A percentile compares a stretch with the other conserved stretches of the same genome.
These are phyloP conservation scores for Naganishia albida DNA, from an alignment of 1,284 basidiomycete species.

Conservation along the genomic window DNA sequence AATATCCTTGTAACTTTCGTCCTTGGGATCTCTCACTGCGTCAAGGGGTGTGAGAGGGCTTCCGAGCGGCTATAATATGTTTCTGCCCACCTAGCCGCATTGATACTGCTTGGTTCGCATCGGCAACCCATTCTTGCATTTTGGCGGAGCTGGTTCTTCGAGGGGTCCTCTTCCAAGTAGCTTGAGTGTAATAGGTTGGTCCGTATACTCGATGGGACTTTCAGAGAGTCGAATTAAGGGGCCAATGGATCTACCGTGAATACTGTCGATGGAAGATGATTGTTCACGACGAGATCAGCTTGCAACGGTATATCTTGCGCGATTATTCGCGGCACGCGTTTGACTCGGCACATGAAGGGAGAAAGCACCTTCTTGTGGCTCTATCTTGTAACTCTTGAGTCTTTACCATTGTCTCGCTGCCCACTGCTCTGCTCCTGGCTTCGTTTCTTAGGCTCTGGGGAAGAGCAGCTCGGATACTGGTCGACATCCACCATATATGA, in stretches of 20 bases:
- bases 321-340: background rate
- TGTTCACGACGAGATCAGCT: too few relatives aligned
- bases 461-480: too few relatives aligned
- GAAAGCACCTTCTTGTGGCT: background rate
- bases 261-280: background rate
- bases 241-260: too few relatives aligned
- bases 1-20: slow-evolving; percentile 24
- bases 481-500: too few relatives aligned
- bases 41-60: background rate
- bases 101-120: slow-evolving; percentile 27
- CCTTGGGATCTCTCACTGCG: slow-evolving; percentile 19
- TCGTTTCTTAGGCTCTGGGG: too few relatives aligned
- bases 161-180: background rate
- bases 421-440: too few relatives aligned
- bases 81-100: slow-evolving; percentile 14
- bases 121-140: slow-evolving; percentile 25
- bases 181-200: background rate
- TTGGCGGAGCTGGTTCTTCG: background rate
- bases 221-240: too few relatives aligned
- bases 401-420: too few relatives aligned
- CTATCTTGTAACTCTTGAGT: too few relatives aligned
- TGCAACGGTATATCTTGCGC: background rate
- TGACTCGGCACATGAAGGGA: background rate
- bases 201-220: background rate
- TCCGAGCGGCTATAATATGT: background rate